A percentile compares a stretch with the other conserved stretches of the same genome.
These are phyloP conservation scores for Takashimella tepidaria DNA, from an alignment of 1,284 basidiomycete genomes.

Conservation along the genomic window DNA sequence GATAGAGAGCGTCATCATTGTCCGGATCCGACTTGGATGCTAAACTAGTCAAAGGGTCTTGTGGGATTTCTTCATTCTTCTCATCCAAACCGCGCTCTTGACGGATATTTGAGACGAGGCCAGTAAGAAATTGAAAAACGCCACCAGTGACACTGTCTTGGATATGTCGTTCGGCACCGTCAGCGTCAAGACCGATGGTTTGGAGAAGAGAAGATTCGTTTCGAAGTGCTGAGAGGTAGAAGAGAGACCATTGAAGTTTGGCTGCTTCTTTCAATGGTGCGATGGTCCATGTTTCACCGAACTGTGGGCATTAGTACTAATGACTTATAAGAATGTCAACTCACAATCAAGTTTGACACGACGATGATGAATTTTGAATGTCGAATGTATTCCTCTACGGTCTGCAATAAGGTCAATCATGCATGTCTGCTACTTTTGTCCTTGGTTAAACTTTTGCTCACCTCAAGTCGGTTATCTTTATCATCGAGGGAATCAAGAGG, in stretches of 20 bases:
- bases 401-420: background rate
- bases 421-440: background rate
- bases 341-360: conserved; percentile 28
- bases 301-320: conserved; percentile 11
- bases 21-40: conserved; percentile 57
- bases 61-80: conserved; percentile 30
- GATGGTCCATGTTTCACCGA: conserved; percentile 60
- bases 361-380: conserved; percentile 36
- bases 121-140: conserved; percentile 68
- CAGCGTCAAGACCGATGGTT: conserved; percentile 64
- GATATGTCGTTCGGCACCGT: conserved; percentile 72
- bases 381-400: conserved; percentile 10
- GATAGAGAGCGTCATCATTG: conserved; percentile 53
- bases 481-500: conserved; percentile 26
- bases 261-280: conserved; percentile 70
- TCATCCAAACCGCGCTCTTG: conserved; percentile 25
- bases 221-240: conserved; percentile 67
- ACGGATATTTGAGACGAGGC: conserved; percentile 44
- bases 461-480: conserved; percentile 23
- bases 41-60: conserved; percentile 58
- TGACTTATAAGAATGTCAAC: conserved; percentile 2
- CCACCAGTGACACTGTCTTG: conserved; percentile 76
- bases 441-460: conserved; percentile 4
- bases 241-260: conserved; percentile 80
- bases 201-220: conserved; percentile 57